These are phyloP conservation scores for Conticribra weissflogii DNA, from an alignment of 108 stramenopile species.

Conservation along the genomic window DNA sequence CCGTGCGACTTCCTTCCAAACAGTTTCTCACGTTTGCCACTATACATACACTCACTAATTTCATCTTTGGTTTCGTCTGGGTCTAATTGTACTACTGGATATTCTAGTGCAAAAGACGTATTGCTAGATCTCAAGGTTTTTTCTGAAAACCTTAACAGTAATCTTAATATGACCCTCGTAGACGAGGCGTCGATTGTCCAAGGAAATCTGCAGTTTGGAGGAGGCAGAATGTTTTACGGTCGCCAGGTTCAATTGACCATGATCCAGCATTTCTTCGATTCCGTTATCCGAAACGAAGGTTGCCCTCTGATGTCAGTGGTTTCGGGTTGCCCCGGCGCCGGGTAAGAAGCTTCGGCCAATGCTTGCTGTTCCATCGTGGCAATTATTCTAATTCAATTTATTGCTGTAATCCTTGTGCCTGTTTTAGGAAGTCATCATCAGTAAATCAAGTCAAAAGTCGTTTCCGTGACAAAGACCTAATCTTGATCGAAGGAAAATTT, in stretches of 20 bases:
- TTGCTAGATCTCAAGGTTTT: conserved; percentile 9
- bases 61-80: too few species aligned
- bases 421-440: conserved; percentile 9
- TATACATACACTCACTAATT: background rate
- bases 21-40: background rate
- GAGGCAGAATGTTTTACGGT: conserved; percentile 22
- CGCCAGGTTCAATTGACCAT: conserved; percentile 7
- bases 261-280: conserved; percentile 6
- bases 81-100: too few species aligned
- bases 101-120: conserved; percentile 5
- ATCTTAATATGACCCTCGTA: background rate
- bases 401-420: background rate
- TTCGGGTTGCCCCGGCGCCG: conserved; percentile 9
- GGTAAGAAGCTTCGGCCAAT: background rate
- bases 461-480: background rate
- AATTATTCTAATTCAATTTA: background rate
- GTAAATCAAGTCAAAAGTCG: conserved; percentile 10
- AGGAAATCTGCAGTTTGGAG: background rate
- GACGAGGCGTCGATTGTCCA: conserved; percentile 5
- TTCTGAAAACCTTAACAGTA: conserved; percentile 3
- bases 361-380: background rate
- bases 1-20: too few species aligned
- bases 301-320: conserved; percentile 10
- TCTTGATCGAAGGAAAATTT: conserved; percentile 21
- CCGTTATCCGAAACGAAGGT: conserved; percentile 1